phyloP scores from a whole-genome alignment of 768 basidiomycete genomes.

The Hygrocybe coccinea region DNA sequence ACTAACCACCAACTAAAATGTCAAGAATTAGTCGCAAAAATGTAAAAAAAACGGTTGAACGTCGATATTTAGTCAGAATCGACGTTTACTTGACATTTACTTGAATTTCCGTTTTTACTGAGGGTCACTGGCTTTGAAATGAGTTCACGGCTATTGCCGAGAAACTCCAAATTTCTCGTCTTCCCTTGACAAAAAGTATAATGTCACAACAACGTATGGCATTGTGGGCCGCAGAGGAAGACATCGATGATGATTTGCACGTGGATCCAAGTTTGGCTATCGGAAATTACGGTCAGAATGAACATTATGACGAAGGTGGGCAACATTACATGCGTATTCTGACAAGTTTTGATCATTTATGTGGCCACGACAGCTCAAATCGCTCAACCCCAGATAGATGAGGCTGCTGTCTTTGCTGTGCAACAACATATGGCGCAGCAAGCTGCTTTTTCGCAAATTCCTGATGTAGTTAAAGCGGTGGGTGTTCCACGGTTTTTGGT shows the following conservation, averaged over 20 bases:
- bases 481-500: slow-evolving; percentile 25
- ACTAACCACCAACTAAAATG: too few species aligned
- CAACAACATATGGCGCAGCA: slow-evolving; percentile 85
- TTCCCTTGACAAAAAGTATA: too few species aligned
- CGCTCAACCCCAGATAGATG: slow-evolving; percentile 2
- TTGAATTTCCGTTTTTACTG: too few species aligned
- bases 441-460: slow-evolving; percentile 71
- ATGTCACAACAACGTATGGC: slow-evolving; percentile 66
- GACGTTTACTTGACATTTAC: too few species aligned
- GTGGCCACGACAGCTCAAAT: slow-evolving; percentile 2
- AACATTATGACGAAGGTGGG: slow-evolving; percentile 63
- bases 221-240: slow-evolving; percentile 73
- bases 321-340: neutral
- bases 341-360: neutral
- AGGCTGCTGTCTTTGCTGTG: slow-evolving; percentile 57
- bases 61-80: too few species aligned
- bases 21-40: too few species aligned
- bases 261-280: slow-evolving; percentile 67
- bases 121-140: too few species aligned
- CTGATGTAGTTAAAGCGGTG: slow-evolving; percentile 85
- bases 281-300: slow-evolving; percentile 64
- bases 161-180: too few species aligned
- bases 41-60: too few species aligned
- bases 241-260: slow-evolving; percentile 69
- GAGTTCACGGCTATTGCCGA: too few species aligned